Evolutionary conservation across 305 asterid genomes (phyloP).

Genomic region (Fraxinus velutina): DNA sequence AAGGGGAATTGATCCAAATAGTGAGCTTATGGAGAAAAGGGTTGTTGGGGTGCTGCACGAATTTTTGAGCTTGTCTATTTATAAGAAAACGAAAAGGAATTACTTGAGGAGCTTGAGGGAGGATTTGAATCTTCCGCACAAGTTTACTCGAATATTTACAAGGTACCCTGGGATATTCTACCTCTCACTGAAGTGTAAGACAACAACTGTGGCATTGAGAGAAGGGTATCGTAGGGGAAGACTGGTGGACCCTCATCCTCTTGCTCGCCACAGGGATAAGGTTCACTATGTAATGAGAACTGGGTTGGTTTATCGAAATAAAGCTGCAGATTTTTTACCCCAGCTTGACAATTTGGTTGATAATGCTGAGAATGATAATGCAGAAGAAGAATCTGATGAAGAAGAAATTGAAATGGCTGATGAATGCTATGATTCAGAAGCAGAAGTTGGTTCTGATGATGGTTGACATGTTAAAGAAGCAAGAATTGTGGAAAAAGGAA

Average conservation of each 20-base stretch:
- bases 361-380: conserved; percentile 28
- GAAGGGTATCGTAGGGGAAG: conserved; percentile 79
- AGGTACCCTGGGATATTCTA: conserved; percentile 91
- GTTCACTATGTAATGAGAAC: conserved; percentile 75
- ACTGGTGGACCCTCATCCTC: conserved; percentile 55
- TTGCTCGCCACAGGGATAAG: conserved; percentile 63
- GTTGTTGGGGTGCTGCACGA: conserved; percentile 91
- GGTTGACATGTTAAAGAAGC: conserved; percentile 27
- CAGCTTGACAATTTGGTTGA: conserved; percentile 41
- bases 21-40: conserved; percentile 95
- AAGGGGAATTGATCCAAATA: conserved; percentile 65
- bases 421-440: conserved; percentile 44
- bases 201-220: conserved; percentile 79
- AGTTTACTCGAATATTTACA: conserved; percentile 78
- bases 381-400: conserved; percentile 42
- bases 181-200: conserved; percentile 82
- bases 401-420: conserved; percentile 50
- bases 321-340: conserved; percentile 56
- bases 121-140: conserved; percentile 78
- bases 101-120: conserved; percentile 81
- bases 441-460: conserved; percentile 44
- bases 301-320: conserved; percentile 64
- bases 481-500: conserved; percentile 1
- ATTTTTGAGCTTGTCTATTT: conserved; percentile 63
- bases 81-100: conserved; percentile 90